Evolutionary conservation across 75 land plant species (phyloP).

Genomic region (Cunninghamia lanceolata): DNA sequence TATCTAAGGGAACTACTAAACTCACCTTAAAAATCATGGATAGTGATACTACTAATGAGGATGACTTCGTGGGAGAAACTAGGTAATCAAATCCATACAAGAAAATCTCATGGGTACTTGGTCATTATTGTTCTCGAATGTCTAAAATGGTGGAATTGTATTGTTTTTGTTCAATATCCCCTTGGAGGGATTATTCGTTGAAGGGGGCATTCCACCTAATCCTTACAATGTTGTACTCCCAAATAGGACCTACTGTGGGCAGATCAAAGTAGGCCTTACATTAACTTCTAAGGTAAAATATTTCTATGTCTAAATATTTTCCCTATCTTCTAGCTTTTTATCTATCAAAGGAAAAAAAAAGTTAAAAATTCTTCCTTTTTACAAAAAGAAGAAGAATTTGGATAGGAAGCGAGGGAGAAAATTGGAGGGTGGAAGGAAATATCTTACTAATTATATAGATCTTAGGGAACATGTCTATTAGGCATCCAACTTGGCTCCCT

Average conservation of each 20-base stretch:
- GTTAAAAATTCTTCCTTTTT: too few relatives aligned
- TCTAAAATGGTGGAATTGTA: neutral
- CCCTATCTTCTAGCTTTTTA: too few relatives aligned
- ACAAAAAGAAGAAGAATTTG: conserved; percentile 1
- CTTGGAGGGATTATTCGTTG: conserved; percentile 28
- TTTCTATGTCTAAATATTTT: too few relatives aligned
- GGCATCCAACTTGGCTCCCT: neutral
- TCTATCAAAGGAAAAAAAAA: too few relatives aligned
- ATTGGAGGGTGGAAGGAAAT: conserved; percentile 8
- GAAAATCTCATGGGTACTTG: neutral
- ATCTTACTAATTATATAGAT: neutral
- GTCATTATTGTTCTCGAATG: neutral
- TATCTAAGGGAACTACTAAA: conserved; percentile 36
- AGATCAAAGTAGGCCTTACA: conserved; percentile 46
- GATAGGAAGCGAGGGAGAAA: neutral
- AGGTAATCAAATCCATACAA: conserved; percentile 26
- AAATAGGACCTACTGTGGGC: conserved; percentile 41
- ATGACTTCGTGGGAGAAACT: conserved; percentile 69
- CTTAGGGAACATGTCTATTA: too few relatives aligned
- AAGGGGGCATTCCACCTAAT: conserved; percentile 33
- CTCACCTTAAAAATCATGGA: conserved; percentile 60
- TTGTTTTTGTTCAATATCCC: conserved; percentile 32
- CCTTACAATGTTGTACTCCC: conserved; percentile 47
- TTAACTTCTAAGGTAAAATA: conserved; percentile 45
- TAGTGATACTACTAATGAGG: conserved; percentile 40